phyloP scores from a whole-genome alignment of 805 yeast species.

The Millerozyma miso region DNA sequence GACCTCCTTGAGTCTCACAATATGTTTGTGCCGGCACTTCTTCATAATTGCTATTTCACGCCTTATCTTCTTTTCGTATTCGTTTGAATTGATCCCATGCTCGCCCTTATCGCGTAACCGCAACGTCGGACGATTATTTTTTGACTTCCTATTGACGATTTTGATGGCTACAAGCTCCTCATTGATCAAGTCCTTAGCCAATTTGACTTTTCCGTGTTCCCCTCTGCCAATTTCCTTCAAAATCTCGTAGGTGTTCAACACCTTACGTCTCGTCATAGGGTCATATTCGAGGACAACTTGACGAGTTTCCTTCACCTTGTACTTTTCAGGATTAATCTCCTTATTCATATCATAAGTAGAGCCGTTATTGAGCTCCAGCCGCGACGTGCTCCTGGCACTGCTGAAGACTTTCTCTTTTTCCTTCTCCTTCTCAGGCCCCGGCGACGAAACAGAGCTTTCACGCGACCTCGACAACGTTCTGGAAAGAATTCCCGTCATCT shows the following conservation, averaged over 20 bases:
- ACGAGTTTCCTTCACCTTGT: constrained; percentile 73
- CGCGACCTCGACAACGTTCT: constrained; percentile 18
- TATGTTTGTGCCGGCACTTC: constrained; percentile 43
- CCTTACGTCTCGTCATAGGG: constrained; percentile 76
- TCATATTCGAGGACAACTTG: constrained; percentile 81
- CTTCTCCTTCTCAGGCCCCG: background rate
- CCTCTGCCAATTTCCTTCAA: constrained; percentile 86
- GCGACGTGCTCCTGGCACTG: too few relatives aligned
- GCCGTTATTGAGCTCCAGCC: background rate
- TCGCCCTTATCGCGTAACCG: constrained; percentile 22
- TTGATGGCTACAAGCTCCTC: constrained; percentile 84
- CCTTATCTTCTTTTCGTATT: constrained; percentile 34
- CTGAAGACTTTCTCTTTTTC: background rate
- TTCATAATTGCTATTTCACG: constrained; percentile 45
- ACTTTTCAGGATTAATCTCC: background rate
- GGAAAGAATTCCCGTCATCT: constrained; percentile 29
- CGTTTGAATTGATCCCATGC: constrained; percentile 12
- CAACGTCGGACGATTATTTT: constrained; percentile 29
- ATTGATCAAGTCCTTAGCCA: constrained; percentile 70
- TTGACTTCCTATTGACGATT: constrained; percentile 70
- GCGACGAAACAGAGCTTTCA: constrained; percentile 9
- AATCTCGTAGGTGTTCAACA: constrained; percentile 86
- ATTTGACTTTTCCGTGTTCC: constrained; percentile 97
- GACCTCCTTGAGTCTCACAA: constrained; percentile 49
- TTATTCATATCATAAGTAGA: background rate